Evolutionary conservation across 108 stramenopile genomes (phyloP), one percentile per base, ranked within the genome.

Genomic region (Phaeodactylum tricornutum): DNA sequence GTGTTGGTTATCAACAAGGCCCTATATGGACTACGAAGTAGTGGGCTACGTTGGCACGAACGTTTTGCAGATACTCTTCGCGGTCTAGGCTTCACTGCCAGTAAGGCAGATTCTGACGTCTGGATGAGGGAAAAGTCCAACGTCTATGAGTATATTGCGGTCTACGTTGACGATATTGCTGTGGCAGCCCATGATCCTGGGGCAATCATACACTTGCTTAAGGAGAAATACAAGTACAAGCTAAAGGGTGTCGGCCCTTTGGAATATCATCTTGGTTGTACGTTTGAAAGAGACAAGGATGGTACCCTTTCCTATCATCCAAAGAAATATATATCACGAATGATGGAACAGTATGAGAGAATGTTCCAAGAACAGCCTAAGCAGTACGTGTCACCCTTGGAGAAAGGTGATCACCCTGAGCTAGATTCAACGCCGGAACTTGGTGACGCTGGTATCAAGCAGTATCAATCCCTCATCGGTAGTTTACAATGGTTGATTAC

Each of bases 71-170:
- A 53, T 35, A 26, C 25, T 5, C 28, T 72, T 0, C 26, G 36
- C 0, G 40, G 43, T 1, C 11, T 63, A 25, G 71, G 65, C 0
- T 72, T 62, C 42, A 14, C 19, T n/a, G 55, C 71, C 4, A 58
- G 42, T 1, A 30, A 29, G 27, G 65, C 61, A 11, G 71, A 72
- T n/a, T 39, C 71, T 6, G 65, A 72, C 36, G 21, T 72, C 5
- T 72, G 71, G 71, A 53, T 67, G 25, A 29, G 43, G 14, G 27
- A 27, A 0, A 20, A n/a, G 1, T 21, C 35, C 29, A 52, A 69
- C 17, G 22, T 32, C 21, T 69, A 63, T 46, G 68, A 69, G 30
- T 59, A 58, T 34, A n/a, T 69, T 17, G 61, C 52, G 0, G 32
- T 29, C 4, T 59, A 59, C 26, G 68, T 69, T 42, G 68, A 69